Evolutionary conservation across 2,329 filamentous ascomycete genomes (phyloP).

Genomic region (Monosporascus sp.): DNA sequence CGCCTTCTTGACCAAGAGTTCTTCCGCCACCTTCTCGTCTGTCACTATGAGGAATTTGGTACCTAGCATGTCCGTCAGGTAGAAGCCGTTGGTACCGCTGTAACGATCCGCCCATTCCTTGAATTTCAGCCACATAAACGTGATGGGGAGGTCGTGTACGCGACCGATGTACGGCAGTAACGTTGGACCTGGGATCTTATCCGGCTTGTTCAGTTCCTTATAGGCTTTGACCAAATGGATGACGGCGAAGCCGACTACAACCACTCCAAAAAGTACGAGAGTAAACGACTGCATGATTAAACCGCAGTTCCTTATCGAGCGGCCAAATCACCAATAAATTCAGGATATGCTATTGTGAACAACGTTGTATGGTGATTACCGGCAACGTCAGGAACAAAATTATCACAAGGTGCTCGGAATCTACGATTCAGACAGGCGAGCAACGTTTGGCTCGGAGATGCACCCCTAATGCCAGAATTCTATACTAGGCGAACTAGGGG

Average conservation of each 20-base stretch:
- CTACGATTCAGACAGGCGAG: neutral
- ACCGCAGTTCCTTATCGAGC: neutral
- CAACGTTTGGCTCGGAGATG: neutral
- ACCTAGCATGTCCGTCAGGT: constrained; percentile 29
- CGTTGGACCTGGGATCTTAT: constrained; percentile 25
- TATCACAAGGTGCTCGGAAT: neutral
- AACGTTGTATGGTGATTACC: neutral
- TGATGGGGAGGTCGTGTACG: constrained; percentile 42
- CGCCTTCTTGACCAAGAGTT: constrained; percentile 45
- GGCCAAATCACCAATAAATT: neutral
- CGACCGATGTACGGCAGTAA: constrained; percentile 30
- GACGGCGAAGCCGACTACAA: constrained; percentile 14
- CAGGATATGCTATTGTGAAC: neutral
- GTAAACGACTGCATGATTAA: constrained; percentile 23
- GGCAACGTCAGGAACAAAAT: neutral
- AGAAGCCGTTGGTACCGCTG: constrained; percentile 26
- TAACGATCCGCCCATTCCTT: constrained; percentile 31
- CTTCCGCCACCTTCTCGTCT: constrained; percentile 47
- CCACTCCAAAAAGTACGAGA: constrained; percentile 12
- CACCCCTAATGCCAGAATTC: neutral
- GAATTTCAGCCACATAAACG: constrained; percentile 50
- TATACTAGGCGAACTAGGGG: neutral
- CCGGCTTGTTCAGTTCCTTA: constrained; percentile 25
- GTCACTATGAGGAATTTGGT: constrained; percentile 38
- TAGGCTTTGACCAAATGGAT: constrained; percentile 23